A percentile compares a stretch with the other conserved stretches of the same genome.
Conservation (phyloP, 2,329 filamentous ascomycete species). For the Colletotrichum musae region DNA sequence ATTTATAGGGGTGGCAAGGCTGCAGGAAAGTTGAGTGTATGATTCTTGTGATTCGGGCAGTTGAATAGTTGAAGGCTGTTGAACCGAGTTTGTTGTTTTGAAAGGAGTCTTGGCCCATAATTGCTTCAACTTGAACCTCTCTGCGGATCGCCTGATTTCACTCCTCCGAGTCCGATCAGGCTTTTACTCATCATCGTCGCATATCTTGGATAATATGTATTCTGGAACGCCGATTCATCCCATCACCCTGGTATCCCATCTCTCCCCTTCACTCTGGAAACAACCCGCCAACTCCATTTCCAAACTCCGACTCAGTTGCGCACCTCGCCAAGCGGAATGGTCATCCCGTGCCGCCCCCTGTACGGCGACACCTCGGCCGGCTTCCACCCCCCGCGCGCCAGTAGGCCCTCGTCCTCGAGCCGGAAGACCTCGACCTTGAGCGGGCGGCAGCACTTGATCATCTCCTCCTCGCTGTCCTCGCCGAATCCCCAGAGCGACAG, state of each 20-base stretch:
- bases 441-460: slow-evolving; percentile 79
- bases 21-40: background rate
- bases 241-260: background rate
- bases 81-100: too few relatives aligned
- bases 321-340: slow-evolving; percentile 43
- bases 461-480: slow-evolving; percentile 75
- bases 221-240: background rate
- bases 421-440: slow-evolving; percentile 81
- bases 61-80: too few relatives aligned
- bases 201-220: too few relatives aligned
- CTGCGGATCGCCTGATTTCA: too few relatives aligned
- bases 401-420: slow-evolving; percentile 66
- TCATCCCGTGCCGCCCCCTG: slow-evolving; percentile 76
- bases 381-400: slow-evolving; percentile 73
- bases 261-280: background rate
- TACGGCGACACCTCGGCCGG: slow-evolving; percentile 73
- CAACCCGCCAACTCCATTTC: background rate
- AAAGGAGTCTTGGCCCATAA: too few relatives aligned
- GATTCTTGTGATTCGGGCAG: background rate
- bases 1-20: background rate
- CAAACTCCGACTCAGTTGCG: background rate
- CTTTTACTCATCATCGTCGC: too few relatives aligned
- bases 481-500: slow-evolving; percentile 87
- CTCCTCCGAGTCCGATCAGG: too few relatives aligned
- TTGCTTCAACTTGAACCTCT: too few relatives aligned